Conservation (phyloP, 805 yeast species). For the Komagataella kurtzmanii region DNA sequence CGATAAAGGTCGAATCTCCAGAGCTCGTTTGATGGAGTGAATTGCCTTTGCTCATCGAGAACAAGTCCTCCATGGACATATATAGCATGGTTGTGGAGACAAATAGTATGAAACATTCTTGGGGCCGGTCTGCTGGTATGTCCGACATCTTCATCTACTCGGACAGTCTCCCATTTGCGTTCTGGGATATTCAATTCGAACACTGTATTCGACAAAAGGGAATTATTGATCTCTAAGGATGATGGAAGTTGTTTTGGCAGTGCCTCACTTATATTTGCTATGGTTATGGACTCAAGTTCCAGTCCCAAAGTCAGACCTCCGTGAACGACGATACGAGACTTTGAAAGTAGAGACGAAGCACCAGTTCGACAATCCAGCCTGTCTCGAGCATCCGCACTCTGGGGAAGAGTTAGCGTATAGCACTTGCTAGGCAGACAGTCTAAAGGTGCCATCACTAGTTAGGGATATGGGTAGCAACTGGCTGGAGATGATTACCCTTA, state of each 20-base stretch:
- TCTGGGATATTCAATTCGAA: constrained; percentile 48
- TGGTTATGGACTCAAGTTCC: constrained; percentile 26
- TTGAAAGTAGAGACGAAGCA: constrained; percentile 40
- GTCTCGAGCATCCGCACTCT: constrained; percentile 28
- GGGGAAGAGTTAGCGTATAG: constrained; percentile 42
- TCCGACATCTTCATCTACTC: constrained; percentile 10
- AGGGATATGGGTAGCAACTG: not conserved
- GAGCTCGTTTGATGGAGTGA: constrained; percentile 44
- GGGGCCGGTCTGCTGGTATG: constrained; percentile 20
- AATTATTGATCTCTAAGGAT: not conserved
- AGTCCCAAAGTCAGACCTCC: constrained; percentile 61
- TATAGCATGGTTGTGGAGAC: constrained; percentile 32
- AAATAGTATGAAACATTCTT: constrained; percentile 48
- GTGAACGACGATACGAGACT: constrained; percentile 47
- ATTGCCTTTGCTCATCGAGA: constrained; percentile 20
- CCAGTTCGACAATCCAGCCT: constrained; percentile 58
- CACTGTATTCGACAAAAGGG: constrained; percentile 48
- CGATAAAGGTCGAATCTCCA: constrained; percentile 52
- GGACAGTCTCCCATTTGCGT: constrained; percentile 39
- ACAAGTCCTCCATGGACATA: constrained; percentile 57
- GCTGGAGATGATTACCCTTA: not conserved
- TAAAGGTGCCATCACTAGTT: constrained; percentile 36
- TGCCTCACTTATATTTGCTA: constrained; percentile 23
- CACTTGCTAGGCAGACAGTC: constrained; percentile 55
- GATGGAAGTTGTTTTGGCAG: constrained; percentile 20